Evolutionary conservation across 805 yeast genomes (phyloP).

Genomic region (Saccharomycopsis sp.): DNA sequence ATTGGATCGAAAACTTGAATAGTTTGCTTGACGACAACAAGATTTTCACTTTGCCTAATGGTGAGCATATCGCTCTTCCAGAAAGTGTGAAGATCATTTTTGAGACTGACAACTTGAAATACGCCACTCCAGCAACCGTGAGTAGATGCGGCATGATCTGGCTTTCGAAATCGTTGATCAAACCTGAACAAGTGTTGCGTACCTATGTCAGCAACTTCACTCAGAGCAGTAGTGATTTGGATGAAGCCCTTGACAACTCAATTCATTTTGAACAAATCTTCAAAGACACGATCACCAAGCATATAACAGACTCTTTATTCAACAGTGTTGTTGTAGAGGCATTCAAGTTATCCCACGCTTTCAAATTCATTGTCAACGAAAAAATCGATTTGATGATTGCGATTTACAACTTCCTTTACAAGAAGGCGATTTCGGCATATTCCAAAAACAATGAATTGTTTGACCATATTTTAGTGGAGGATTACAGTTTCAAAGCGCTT

Average conservation of each 20-base stretch:
- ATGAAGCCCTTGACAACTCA: not conserved
- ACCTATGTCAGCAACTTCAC: constrained; percentile 1
- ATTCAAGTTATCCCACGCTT: constrained; percentile 36
- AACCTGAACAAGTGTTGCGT: constrained; percentile 11
- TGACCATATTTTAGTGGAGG: constrained; percentile 24
- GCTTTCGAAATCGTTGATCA: constrained; percentile 37
- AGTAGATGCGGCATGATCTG: constrained; percentile 89
- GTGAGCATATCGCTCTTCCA: constrained; percentile 72
- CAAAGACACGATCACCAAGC: not conserved
- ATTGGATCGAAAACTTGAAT: constrained; percentile 86
- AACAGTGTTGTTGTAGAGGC: too few species aligned
- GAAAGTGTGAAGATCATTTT: constrained; percentile 56
- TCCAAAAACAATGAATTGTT: constrained; percentile 23
- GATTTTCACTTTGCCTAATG: constrained; percentile 74
- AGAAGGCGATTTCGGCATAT: constrained; percentile 24
- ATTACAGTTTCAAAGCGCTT: constrained; percentile 29
- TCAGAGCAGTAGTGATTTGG: not conserved
- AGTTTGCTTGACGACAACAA: constrained; percentile 87
- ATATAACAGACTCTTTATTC: too few species aligned
- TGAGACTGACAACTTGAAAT: constrained; percentile 58
- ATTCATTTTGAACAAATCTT: not conserved
- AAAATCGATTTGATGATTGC: constrained; percentile 33
- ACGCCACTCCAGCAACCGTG: constrained; percentile 85
- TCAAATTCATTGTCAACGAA: constrained; percentile 37
- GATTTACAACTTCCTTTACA: constrained; percentile 32